phyloP scores from a whole-genome alignment of 139 green algal species.

The Pleodorina starrii region DNA sequence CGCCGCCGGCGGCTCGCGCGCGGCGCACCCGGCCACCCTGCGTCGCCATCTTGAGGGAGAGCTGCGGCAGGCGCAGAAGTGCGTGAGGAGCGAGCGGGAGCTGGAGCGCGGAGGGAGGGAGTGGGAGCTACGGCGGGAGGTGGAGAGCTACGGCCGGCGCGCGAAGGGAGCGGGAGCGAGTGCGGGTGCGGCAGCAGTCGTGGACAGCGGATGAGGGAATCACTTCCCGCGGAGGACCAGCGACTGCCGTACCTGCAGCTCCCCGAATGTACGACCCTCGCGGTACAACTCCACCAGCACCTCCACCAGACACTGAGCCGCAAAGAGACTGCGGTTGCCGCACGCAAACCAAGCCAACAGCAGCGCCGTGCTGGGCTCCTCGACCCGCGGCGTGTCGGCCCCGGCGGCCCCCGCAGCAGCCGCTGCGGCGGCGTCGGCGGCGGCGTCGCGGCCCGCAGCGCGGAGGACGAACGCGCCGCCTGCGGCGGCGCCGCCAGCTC shows the following conservation, averaged over 20 bases:
- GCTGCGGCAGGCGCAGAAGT: no score
- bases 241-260: conserved; percentile 52
- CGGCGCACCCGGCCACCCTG: neutral
- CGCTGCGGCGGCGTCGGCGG: neutral
- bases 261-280: conserved; percentile 41
- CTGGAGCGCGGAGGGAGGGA: no score
- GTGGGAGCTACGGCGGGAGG: no score
- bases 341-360: conserved; percentile 69
- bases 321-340: conserved; percentile 70
- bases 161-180: no score
- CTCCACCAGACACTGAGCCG: conserved; percentile 80
- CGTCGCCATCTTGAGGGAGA: conserved; percentile 21
- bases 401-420: neutral
- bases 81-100: no score
- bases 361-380: conserved; percentile 58
- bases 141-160: no score
- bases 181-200: no score
- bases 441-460: neutral
- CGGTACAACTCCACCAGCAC: conserved; percentile 58
- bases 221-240: no score
- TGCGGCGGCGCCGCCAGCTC: neutral
- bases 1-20: neutral
- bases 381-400: neutral
- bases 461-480: neutral
- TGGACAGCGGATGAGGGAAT: no score